Percentiles rank a stretch among this genome's conserved stretches.
These are phyloP conservation scores for Trichothecium roseum DNA, from an alignment of 2,329 filamentous ascomycete species.

Conservation along the genomic window DNA sequence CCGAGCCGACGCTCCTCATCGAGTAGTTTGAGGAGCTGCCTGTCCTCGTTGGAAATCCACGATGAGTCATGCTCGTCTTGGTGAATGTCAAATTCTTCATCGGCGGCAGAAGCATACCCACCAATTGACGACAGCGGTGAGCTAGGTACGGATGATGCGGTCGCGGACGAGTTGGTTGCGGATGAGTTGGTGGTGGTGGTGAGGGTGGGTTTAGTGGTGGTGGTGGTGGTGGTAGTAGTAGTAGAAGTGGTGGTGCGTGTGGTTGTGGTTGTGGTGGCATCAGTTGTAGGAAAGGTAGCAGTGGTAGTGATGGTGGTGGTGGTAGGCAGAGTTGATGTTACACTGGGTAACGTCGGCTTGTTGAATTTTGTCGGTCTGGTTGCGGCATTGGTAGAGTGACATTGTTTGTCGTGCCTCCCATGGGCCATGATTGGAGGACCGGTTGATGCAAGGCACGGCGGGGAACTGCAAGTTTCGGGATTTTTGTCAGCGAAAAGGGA, in stretches of 20 bases:
- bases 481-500: too few relatives aligned
- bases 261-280: background rate
- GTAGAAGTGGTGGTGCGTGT: too few relatives aligned
- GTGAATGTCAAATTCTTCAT: too few relatives aligned
- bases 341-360: too few relatives aligned
- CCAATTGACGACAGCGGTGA: too few relatives aligned
- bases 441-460: constrained; percentile 8
- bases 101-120: background rate
- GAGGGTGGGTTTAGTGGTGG: background rate
- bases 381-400: too few relatives aligned
- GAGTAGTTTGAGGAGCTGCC: constrained; percentile 11
- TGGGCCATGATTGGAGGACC: constrained; percentile 4
- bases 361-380: too few relatives aligned
- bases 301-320: background rate
- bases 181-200: background rate
- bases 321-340: too few relatives aligned
- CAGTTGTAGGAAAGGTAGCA: background rate
- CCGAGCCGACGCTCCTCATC: constrained; percentile 8
- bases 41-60: constrained; percentile 13
- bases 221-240: too few relatives aligned
- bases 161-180: too few relatives aligned
- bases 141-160: background rate
- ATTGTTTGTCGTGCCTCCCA: too few relatives aligned
- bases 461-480: too few relatives aligned
- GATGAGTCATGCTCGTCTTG: background rate